Evolutionary conservation across 768 basidiomycete species (phyloP), one percentile per base, ranked within the genome.

Genomic region (Crucibulum laeve): DNA sequence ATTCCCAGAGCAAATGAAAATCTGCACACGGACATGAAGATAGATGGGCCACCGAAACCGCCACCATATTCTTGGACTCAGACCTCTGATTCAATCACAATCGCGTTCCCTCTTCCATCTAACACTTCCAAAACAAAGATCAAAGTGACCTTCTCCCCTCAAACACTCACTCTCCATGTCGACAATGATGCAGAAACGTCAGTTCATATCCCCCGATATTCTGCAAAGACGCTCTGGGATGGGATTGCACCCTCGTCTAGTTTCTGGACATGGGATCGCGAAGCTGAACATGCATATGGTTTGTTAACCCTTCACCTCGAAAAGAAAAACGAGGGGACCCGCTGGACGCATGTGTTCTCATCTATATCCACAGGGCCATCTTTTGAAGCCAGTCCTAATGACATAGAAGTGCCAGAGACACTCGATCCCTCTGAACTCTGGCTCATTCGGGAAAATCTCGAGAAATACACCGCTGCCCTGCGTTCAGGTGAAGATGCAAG

Each of bases 11-110:
- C 65, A 5, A 72, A 68, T 47, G 86, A 86, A 59, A 71, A 67
- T 46, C 59, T 84, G 35, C 79, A 83, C 48, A 50, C 57, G 4
- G 51, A 30, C 18, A 10, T 82, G 77, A 30, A 36, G 17, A 18
- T 36, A 13, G 56, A 62, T 15, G 55, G 57, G 19, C 66, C 67
- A 1, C 58, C 62, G 7, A 82, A 73, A 50, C 87, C 86, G 3
- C 79, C 80, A 21, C 87, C 92, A 0, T 97, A 93, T 62, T 90
- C 91, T 1, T 99, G 95, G 95, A 89, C 82, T 0, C 95, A 99
- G 57, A 82, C 85, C 3, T 60, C 79, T 1, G 91, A 93, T 58
- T 79, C 88, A 1, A 69, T 98, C 39, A 92, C 89, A 0, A 63
- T 98, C 33, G 84, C 82, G 0, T 82, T 98, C 56, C 81, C 90